Percentiles rank a stretch among this genome's conserved stretches.
Conservation (phyloP, 306 rosid genomes). For the Urtica urens region DNA sequence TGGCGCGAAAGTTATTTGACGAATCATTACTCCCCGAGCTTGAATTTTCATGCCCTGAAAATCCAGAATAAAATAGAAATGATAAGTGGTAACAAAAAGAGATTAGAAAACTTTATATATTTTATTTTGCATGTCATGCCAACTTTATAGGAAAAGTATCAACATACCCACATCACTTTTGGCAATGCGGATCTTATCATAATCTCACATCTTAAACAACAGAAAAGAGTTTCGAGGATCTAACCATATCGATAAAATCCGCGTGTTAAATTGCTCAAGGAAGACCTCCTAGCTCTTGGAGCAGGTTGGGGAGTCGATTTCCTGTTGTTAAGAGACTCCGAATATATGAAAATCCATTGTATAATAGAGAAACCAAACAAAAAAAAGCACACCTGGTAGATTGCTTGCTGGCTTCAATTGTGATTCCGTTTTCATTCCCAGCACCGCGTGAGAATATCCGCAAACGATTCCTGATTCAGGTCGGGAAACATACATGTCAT, state of each 20-base stretch:
- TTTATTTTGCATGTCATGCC: no score
- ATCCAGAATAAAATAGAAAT: neutral
- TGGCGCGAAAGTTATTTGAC: conserved; percentile 24
- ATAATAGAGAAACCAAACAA: neutral
- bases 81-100: neutral
- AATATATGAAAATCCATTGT: neutral
- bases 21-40: conserved; percentile 15
- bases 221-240: neutral
- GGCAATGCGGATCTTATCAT: no score
- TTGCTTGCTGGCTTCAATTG: conserved; percentile 34
- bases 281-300: conserved; percentile 39
- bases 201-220: no score
- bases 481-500: conserved; percentile 14
- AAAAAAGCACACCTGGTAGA: conserved; percentile 27
- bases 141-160: no score
- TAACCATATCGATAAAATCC: conserved; percentile 41
- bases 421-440: conserved; percentile 37
- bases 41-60: conserved; percentile 36
- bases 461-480: conserved; percentile 42
- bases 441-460: conserved; percentile 35
- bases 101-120: no score
- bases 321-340: conserved; percentile 8
- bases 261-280: conserved; percentile 38
- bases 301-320: conserved; percentile 23
- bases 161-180: no score